Evolutionary conservation across 768 basidiomycete genomes (phyloP), one percentile per base, ranked within the genome.

Genomic region (Boletus vinaceobasis): DNA sequence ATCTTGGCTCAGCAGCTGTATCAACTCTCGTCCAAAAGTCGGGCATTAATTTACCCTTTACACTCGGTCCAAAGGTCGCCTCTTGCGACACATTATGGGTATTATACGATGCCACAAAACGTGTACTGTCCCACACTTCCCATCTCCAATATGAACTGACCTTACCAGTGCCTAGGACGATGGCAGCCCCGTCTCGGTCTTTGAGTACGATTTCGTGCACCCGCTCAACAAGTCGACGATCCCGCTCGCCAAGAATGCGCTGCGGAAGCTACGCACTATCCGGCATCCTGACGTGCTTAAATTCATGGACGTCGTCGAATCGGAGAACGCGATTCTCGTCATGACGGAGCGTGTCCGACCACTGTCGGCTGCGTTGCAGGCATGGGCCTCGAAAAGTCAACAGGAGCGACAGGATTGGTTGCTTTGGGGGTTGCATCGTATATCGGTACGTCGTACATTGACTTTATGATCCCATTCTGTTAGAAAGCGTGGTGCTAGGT

Each of bases 221-320:
- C 72, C 79, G 11, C 67, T 75, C 46, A 81, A 77, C 67, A 82
- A 80, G 62, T 79, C 83, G 33, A 73, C 83, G 10, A 74, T 90
- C 48, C 82, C 85, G 1, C 79, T 98, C 17, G 96, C 95, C 4
- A 85, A 85, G 66, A 99, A 98, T 71, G 84, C 93, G 1, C 75
- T 98, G 44, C 85, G 89, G 52, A 98, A 96, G 69, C 77, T 98
- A 14, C 83, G 95, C 40, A 88, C 90, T 4, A 90, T 87, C 9
- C 84, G 97, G 35, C 97, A 99, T 77, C 97, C 97, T 0, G 94
- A 98, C 71, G 84, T 98, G 2, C 83, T 99, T 61, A 95, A 90
- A 68, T 98, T 95, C 73, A 83, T 99, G 76, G 97, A 98, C 59
- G 91, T 83, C 2, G 84, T 92, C 17, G 95, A 98, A 69, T 88